phyloP scores from a whole-genome alignment of 2,329 filamentous ascomycete genomes.

The Pseudogymnoascus sp. region DNA sequence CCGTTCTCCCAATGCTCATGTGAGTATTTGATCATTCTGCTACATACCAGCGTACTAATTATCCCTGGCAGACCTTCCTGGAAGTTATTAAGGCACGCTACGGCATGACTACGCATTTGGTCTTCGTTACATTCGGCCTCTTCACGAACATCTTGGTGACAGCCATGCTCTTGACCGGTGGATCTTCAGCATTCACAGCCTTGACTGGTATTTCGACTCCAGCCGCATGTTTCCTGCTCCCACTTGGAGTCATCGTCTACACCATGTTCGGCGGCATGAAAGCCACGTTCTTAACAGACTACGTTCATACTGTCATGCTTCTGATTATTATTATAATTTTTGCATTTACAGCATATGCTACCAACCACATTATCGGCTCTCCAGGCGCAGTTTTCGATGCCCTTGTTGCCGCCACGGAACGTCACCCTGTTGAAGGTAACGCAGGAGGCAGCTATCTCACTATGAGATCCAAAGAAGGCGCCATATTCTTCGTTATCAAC shows the following conservation, averaged over 20 bases:
- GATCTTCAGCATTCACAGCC: constrained; percentile 64
- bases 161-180: constrained; percentile 81
- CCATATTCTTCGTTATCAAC: constrained; percentile 88
- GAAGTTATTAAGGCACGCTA: constrained; percentile 79
- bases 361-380: constrained; percentile 63
- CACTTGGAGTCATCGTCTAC: constrained; percentile 73
- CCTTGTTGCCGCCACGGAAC: constrained; percentile 57
- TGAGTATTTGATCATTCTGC: constrained; percentile 16
- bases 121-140: constrained; percentile 75
- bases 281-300: constrained; percentile 76
- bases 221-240: constrained; percentile 77
- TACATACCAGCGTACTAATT: neutral
- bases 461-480: constrained; percentile 74
- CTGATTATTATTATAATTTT: constrained; percentile 83
- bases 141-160: constrained; percentile 84
- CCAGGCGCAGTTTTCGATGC: constrained; percentile 73
- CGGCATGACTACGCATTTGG: constrained; percentile 62
- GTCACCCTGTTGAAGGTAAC: constrained; percentile 74
- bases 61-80: constrained; percentile 50
- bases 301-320: constrained; percentile 78
- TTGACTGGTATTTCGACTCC: constrained; percentile 69
- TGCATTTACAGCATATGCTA: constrained; percentile 73
- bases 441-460: constrained; percentile 76
- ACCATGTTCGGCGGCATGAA: constrained; percentile 76
- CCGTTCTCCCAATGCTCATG: constrained; percentile 76